A percentile compares a stretch with the other conserved stretches of the same genome.
Conservation (phyloP, 2,329 filamentous ascomycete species). For the Ophiocordyceps camponoti-saundersi region DNA sequence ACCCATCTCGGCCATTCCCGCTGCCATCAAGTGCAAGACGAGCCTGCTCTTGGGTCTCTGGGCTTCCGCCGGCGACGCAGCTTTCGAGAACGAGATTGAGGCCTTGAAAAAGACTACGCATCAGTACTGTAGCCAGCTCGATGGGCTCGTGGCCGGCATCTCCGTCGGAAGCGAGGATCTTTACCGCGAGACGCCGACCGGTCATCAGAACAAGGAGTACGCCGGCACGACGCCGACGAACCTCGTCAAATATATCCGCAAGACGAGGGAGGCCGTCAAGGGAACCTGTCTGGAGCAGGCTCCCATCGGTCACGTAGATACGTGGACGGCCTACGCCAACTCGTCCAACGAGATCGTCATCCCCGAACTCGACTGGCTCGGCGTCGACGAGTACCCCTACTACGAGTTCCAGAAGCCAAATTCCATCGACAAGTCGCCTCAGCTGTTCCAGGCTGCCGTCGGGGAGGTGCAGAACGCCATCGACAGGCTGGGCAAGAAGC, state of each 20-base stretch:
- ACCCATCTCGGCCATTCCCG: slow-evolving; percentile 58
- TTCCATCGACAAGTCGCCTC: slow-evolving; percentile 43
- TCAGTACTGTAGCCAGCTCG: slow-evolving; percentile 50
- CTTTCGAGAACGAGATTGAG: slow-evolving; percentile 54
- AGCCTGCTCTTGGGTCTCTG: slow-evolving; percentile 69
- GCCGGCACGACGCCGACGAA: slow-evolving; percentile 44
- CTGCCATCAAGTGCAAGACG: slow-evolving; percentile 67
- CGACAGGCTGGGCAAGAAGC: slow-evolving; percentile 44
- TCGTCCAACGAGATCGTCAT: slow-evolving; percentile 53
- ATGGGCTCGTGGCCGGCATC: slow-evolving; percentile 57
- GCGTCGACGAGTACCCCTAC: slow-evolving; percentile 75
- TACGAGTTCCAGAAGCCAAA: slow-evolving; percentile 57
- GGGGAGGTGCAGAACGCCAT: slow-evolving; percentile 33
- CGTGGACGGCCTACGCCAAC: slow-evolving; percentile 70
- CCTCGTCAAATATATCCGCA: slow-evolving; percentile 52
- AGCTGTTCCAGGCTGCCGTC: slow-evolving; percentile 53
- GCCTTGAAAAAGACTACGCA: slow-evolving; percentile 54
- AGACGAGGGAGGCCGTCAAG: slow-evolving; percentile 46
- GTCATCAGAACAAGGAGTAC: slow-evolving; percentile 43
- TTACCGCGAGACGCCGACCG: slow-evolving; percentile 61
- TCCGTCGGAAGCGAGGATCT: slow-evolving; percentile 78
- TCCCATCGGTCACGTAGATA: slow-evolving; percentile 72
- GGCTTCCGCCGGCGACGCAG: slow-evolving; percentile 49
- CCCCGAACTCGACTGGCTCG: slow-evolving; percentile 57
- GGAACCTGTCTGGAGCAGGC: slow-evolving; percentile 40